Percentiles rank a stretch among this genome's conserved stretches.
Conservation (phyloP, 2,329 filamentous ascomycete species). For the Calonectria ilicicola region DNA sequence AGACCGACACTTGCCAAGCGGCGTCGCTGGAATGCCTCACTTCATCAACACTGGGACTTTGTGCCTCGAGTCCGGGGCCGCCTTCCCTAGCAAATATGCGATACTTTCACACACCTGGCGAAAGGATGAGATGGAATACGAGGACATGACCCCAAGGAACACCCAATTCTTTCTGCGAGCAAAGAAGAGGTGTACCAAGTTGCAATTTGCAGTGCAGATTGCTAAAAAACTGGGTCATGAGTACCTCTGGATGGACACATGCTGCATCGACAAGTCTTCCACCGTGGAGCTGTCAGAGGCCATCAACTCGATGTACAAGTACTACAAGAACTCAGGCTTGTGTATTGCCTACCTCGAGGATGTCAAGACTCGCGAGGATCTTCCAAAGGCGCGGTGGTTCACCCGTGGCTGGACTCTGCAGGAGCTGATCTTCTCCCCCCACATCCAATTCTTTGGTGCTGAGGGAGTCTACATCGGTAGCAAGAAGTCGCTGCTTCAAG, state of each 20-base stretch:
- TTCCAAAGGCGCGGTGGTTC: background rate
- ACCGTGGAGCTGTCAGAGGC: background rate
- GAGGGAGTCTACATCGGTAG: constrained; percentile 1
- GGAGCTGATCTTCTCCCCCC: background rate
- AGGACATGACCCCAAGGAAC: background rate
- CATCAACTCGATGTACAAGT: constrained; percentile 2
- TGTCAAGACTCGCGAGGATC: background rate
- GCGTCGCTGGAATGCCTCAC: background rate
- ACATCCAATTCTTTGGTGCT: background rate
- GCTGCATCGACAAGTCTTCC: background rate
- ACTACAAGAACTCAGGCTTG: background rate
- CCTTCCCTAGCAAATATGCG: background rate
- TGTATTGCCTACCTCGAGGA: constrained; percentile 1
- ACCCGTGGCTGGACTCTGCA: background rate
- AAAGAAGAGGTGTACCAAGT: background rate
- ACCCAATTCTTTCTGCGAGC: background rate
- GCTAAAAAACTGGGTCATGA: background rate
- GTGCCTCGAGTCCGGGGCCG: background rate
- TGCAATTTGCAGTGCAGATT: background rate
- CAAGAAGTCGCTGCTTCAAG: background rate
- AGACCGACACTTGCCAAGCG: background rate
- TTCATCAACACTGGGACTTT: background rate
- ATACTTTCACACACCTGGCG: constrained; percentile 1
- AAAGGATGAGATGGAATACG: background rate
- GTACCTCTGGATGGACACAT: background rate